phyloP scores from a whole-genome alignment of 495 filamentous ascomycete species.

The Opeltia flavorubescens region DNA sequence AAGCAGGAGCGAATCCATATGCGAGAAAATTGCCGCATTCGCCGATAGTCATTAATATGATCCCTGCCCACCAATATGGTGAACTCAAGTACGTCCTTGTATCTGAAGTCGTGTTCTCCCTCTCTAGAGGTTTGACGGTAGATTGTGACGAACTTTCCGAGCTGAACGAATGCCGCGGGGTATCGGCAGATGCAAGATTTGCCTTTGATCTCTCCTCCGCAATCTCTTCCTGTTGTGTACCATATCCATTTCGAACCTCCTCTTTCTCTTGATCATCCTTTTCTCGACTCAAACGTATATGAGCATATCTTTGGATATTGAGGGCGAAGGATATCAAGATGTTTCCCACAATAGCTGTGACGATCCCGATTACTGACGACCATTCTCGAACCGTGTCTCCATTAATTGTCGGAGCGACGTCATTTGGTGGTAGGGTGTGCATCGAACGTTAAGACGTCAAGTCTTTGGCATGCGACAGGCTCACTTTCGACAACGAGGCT shows the following conservation, averaged over 20 bases:
- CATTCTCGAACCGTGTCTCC: slow-evolving; percentile 49
- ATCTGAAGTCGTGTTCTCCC: slow-evolving; percentile 16
- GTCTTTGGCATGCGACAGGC: too few species aligned
- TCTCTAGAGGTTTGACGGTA: slow-evolving; percentile 24
- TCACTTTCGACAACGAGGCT: too few species aligned
- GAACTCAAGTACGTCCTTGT: slow-evolving; percentile 68
- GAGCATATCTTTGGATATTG: slow-evolving; percentile 92
- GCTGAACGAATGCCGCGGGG: slow-evolving; percentile 19
- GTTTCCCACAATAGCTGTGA: slow-evolving; percentile 83
- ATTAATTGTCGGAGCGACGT: too few species aligned
- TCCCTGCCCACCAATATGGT: slow-evolving; percentile 91
- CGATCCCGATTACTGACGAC: slow-evolving; percentile 88
- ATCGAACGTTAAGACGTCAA: too few species aligned
- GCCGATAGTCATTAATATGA: slow-evolving; percentile 80
- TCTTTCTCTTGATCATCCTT: slow-evolving; percentile 36
- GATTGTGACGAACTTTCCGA: slow-evolving; percentile 24
- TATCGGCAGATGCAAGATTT: slow-evolving; percentile 11
- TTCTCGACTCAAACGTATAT: slow-evolving; percentile 59
- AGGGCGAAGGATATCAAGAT: slow-evolving; percentile 87
- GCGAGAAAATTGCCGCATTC: slow-evolving; percentile 94
- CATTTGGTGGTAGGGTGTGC: too few species aligned
- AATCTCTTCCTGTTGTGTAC: slow-evolving; percentile 16
- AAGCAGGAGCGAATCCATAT: slow-evolving; percentile 96
- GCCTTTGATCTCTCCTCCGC: slow-evolving; percentile 14
- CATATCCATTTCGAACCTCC: slow-evolving; percentile 22